Evolutionary conservation across 139 green algal genomes (phyloP), one percentile per base, ranked within the genome.

Genomic region (Astrephomene gubernaculifera): DNA sequence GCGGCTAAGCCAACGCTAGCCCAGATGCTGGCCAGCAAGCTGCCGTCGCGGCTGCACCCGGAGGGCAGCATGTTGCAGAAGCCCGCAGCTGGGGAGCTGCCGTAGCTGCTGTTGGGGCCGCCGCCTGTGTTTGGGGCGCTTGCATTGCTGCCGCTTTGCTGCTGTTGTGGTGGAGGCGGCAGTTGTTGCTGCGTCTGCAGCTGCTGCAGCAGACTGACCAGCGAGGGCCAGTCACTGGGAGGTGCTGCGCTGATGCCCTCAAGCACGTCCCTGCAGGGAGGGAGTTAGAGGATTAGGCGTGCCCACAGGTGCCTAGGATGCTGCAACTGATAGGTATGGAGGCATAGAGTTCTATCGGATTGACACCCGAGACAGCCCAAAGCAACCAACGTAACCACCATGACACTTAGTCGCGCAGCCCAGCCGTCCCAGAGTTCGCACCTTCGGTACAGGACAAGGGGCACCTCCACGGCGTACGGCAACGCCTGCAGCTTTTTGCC

Each of bases 1-100:
- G 38, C 41, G 10, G 39, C 29, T 14, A 72, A 31, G 1, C 25
- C 76, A 39, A 36, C 22, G 60, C 60, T 63, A 14, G 60, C 57
- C 57, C 60, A 83, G 17, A 83, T 72, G 76, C 76, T 72, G 27
- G 61, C 21, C 27, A 83, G 60, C 39, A 83, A 22, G 76, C 72
- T 60, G 6, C 39, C 60, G 31, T 83, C 76, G 31, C 76, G 76
- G 29, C 17, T 9, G 76, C 76, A 83, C 38, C 54, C 76, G 39
- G 52, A 7, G 2, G 60, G 60, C 27, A 83, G 61, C 27, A 31
- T 41, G 60, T 73, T 72, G 76, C 76, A 83, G 31, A 83, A 72
- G 29, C 76, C 76, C 25, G 4, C 24, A 0, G 6, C 25, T 0
- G 72, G 49, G 10, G 24, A 29, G 31, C 0, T 12, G 0, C 14